Evolutionary conservation across 2,329 filamentous ascomycete genomes (phyloP), one percentile per base, ranked within the genome.

Genomic region (Penicillium sp.): DNA sequence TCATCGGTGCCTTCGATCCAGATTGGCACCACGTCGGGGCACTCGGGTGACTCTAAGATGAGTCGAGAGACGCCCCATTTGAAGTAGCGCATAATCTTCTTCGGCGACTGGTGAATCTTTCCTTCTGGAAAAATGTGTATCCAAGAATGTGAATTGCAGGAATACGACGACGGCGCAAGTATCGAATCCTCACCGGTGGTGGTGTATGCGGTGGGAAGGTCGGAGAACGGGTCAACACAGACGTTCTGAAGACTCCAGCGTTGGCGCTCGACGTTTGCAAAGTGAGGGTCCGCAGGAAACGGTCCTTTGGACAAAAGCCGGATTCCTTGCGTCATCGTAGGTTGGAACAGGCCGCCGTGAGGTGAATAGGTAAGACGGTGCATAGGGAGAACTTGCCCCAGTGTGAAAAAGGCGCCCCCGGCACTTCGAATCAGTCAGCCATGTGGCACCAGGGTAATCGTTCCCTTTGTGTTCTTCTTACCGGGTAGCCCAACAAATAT

Each of bases 101-200:
- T 78, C 1, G 88, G 83, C 63, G 91, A 86, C 75, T 99, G 94
- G 73, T 97, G 92, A 47, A 96, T 91, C 72, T 89, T 91, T 48
- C 91, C 94, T 74, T 99, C 94, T 12, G 94, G 94, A 72, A 97
- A 97, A 55, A 97, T 88, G 72, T 99, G 94, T 3, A 99, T 79
- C 94, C 94, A 99, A 46, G 85, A 84, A 71, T 89, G 82, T 47
- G 84, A 84, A 65, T 91, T 86, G 61, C 75, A 81, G 1, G 83
- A 72, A 69, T 89, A 92, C 48, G 85, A 82, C 1, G 90, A 86
- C 1, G 91, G 91, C 0, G 90, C 83, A 0, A 82, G 78, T 69
- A 90, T 89, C 0, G 74, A 68, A 59, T 75, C 75, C 20, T 72
- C 64, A 2, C 69, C 70, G 21, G 70, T 69, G 7, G 71, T 72